phyloP scores from a whole-genome alignment of 2,329 filamentous ascomycete genomes.

The Epichloe glyceriae region DNA sequence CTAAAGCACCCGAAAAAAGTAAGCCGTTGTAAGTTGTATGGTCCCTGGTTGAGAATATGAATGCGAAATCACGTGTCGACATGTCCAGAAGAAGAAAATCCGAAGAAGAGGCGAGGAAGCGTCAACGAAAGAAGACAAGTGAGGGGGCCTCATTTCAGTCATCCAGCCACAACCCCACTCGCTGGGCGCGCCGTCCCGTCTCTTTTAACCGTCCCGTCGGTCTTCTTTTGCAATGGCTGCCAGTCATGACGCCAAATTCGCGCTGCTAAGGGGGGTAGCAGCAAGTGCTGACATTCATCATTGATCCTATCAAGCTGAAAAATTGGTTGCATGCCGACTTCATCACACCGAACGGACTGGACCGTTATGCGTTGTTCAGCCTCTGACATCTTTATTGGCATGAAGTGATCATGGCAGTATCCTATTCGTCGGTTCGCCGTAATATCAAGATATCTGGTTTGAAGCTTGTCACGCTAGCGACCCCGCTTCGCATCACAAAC shows the following conservation, averaged over 20 bases:
- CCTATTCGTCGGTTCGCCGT: neutral
- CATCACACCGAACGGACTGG: neutral
- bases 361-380: neutral
- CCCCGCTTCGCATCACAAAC: neutral
- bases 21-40: neutral
- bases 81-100: neutral
- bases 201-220: neutral
- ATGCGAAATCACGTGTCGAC: neutral
- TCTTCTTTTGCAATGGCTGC: neutral
- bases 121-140: neutral
- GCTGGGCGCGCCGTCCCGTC: slow-evolving; percentile 3
- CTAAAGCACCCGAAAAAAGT: neutral
- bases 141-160: neutral
- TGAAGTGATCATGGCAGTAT: neutral
- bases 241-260: no score
- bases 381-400: neutral
- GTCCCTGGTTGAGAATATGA: neutral
- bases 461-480: neutral
- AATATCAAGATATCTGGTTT: neutral
- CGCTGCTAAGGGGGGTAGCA: no score
- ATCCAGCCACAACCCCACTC: neutral
- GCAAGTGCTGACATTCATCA: no score
- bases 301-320: neutral
- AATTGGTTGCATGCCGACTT: neutral
- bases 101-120: neutral